These are phyloP conservation scores for Orbilia blumenaviensis DNA, from an alignment of 2,329 filamentous ascomycete genomes.

Conservation along the genomic window DNA sequence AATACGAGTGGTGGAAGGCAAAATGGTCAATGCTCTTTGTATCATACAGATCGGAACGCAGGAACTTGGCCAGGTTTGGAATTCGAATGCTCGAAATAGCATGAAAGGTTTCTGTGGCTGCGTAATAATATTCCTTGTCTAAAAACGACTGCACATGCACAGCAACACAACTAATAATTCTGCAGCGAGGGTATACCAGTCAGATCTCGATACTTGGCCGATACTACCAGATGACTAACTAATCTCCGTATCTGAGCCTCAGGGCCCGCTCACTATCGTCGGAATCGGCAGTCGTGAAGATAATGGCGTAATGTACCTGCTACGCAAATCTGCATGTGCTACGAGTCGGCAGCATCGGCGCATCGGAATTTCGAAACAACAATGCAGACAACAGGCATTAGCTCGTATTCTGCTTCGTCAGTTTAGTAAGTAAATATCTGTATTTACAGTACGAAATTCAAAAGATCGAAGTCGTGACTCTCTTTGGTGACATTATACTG, in stretches of 20 bases:
- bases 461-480: background rate
- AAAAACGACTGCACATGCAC: slow-evolving; percentile 11
- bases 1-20: slow-evolving; percentile 23
- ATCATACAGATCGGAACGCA: slow-evolving; percentile 2
- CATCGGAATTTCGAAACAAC: slow-evolving; percentile 14
- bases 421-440: slow-evolving; percentile 1
- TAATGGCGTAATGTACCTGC: slow-evolving; percentile 32
- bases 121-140: slow-evolving; percentile 21
- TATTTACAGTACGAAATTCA: slow-evolving; percentile 11
- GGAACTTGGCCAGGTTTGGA: slow-evolving; percentile 4
- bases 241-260: slow-evolving; percentile 37
- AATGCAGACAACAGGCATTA: slow-evolving; percentile 7
- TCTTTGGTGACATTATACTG: background rate
- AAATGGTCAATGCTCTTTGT: slow-evolving; percentile 30
- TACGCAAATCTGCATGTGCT: background rate
- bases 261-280: slow-evolving; percentile 30
- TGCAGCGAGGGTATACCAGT: background rate
- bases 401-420: slow-evolving; percentile 25
- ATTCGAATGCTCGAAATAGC: background rate
- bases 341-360: background rate
- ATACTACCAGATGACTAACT: slow-evolving; percentile 33
- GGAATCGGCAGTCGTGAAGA: slow-evolving; percentile 30
- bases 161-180: slow-evolving; percentile 22
- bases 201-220: background rate
- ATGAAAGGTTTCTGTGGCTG: slow-evolving; percentile 23